Evolutionary conservation across 805 yeast genomes (phyloP), one percentile per base, ranked within the genome.

Genomic region (Teunomyces cretensis): DNA sequence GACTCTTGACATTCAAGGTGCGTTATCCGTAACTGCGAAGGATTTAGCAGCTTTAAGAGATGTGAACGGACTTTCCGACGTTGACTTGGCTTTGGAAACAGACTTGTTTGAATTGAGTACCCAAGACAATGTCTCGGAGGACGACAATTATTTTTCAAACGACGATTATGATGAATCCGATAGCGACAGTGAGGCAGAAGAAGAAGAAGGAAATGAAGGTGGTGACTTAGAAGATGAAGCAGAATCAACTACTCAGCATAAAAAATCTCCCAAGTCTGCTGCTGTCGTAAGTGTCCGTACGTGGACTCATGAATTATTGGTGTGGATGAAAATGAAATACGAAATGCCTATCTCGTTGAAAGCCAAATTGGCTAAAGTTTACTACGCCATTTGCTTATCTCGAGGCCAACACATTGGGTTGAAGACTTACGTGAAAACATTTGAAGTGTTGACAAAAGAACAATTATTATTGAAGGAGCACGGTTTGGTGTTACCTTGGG

Each of bases 251-350:
- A 72, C 37, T 65, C 83, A 83, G 39, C 83, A 84, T 47, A 83
- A 81, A 51, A 75, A 81, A 8, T 74, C 83, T 1, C 80, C 86
- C 2, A 75, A 78, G 52, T 80, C 88, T 1, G 86, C 94, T 0
- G 80, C 94, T 0, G 84, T 88, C 6, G 81, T 86, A 6, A 77
- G 83, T 37, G 84, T 89, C 6, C 76, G 84, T 43, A 87, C 85
- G 47, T 91, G 97, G 96, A 85, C 97, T 0, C 83, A 85, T 43
- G 97, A 90, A 61, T 73, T 92, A 50, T 77, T 80, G 41, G 83
- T 85, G 33, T 85, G 96, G 79, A 62, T 89, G 43, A 79, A 78
- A 54, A 83, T 86, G 81, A 87, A 88, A 55, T 81, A 86, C 55
- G 86, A 85, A 42, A 75, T 92, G 68, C 97, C 99, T 0, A 54